These are phyloP conservation scores for Zangia roseola DNA, from an alignment of 768 basidiomycete genomes.

Conservation along the genomic window DNA sequence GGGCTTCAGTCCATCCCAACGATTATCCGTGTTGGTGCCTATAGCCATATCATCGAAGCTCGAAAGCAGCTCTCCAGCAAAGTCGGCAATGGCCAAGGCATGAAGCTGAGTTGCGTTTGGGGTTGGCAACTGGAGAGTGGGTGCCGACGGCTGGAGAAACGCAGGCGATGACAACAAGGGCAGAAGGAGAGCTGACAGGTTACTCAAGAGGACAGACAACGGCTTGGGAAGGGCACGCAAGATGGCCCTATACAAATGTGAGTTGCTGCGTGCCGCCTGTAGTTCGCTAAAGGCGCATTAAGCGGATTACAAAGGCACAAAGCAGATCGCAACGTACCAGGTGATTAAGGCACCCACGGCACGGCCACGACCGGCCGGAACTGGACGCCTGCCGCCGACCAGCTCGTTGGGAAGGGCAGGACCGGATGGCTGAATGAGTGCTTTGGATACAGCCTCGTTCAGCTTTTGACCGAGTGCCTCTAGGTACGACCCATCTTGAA, in stretches of 20 bases:
- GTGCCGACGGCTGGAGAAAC: slow-evolving; percentile 52
- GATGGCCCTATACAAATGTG: slow-evolving; percentile 66
- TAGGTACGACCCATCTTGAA: slow-evolving; percentile 80
- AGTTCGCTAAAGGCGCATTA: slow-evolving; percentile 53
- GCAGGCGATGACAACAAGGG: slow-evolving; percentile 64
- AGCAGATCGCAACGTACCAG: slow-evolving; percentile 48
- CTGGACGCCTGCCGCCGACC: slow-evolving; percentile 64
- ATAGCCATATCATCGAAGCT: slow-evolving; percentile 65
- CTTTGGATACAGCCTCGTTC: slow-evolving; percentile 79
- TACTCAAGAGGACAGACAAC: slow-evolving; percentile 69
- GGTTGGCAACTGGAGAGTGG: slow-evolving; percentile 48
- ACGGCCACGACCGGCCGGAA: slow-evolving; percentile 72
- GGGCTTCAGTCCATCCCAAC: slow-evolving; percentile 66
- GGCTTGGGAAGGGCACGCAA: slow-evolving; percentile 74
- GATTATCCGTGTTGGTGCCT: slow-evolving; percentile 57
- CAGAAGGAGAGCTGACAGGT: slow-evolving; percentile 64
- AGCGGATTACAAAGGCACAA: slow-evolving; percentile 13
- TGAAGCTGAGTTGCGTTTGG: slow-evolving; percentile 69
- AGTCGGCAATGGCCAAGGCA: slow-evolving; percentile 63
- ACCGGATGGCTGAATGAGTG: slow-evolving; percentile 63
- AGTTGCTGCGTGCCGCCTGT: slow-evolving; percentile 58
- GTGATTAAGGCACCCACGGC: slow-evolving; percentile 67
- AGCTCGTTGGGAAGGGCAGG: slow-evolving; percentile 50
- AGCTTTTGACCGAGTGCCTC: slow-evolving; percentile 74
- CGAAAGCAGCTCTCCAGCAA: slow-evolving; percentile 73